Conservation (phyloP, 2,329 filamentous ascomycete genomes). For the Fusarium marasasianum region DNA sequence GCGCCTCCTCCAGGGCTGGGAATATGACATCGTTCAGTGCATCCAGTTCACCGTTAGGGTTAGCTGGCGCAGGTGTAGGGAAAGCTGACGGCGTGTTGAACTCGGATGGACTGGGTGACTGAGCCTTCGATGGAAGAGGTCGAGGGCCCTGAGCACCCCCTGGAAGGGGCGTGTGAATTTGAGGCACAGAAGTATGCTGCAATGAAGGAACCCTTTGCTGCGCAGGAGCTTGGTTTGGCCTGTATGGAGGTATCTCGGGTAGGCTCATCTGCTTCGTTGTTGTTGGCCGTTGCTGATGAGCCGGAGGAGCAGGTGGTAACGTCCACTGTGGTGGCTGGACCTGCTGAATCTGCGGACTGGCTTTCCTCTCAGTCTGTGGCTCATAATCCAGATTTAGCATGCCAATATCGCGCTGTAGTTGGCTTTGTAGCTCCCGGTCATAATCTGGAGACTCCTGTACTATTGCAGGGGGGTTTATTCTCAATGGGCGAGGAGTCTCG, state of each 20-base stretch:
- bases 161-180: slow-evolving; percentile 26
- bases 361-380: slow-evolving; percentile 14
- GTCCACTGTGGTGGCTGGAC: slow-evolving; percentile 25
- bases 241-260: slow-evolving; percentile 66
- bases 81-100: slow-evolving; percentile 58
- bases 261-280: slow-evolving; percentile 57
- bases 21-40: slow-evolving; percentile 92
- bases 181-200: slow-evolving; percentile 42
- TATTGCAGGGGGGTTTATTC: slow-evolving; percentile 58
- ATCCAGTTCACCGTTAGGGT: slow-evolving; percentile 77
- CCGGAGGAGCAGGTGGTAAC: slow-evolving; percentile 46
- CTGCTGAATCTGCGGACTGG: slow-evolving; percentile 20
- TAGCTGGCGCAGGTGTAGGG: slow-evolving; percentile 65
- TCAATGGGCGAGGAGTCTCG: slow-evolving; percentile 59
- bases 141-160: slow-evolving; percentile 35
- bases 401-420: slow-evolving; percentile 71
- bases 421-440: slow-evolving; percentile 67
- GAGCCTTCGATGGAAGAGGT: slow-evolving; percentile 45
- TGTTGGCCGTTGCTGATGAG: slow-evolving; percentile 49
- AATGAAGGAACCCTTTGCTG: slow-evolving; percentile 43
- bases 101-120: slow-evolving; percentile 46
- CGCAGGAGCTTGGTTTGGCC: slow-evolving; percentile 50
- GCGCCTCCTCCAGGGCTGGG: slow-evolving; percentile 88
- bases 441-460: slow-evolving; percentile 66
- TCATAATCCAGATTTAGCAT: slow-evolving; percentile 59